Conservation (phyloP, 768 basidiomycete species). For the Leccinum variicolor region DNA sequence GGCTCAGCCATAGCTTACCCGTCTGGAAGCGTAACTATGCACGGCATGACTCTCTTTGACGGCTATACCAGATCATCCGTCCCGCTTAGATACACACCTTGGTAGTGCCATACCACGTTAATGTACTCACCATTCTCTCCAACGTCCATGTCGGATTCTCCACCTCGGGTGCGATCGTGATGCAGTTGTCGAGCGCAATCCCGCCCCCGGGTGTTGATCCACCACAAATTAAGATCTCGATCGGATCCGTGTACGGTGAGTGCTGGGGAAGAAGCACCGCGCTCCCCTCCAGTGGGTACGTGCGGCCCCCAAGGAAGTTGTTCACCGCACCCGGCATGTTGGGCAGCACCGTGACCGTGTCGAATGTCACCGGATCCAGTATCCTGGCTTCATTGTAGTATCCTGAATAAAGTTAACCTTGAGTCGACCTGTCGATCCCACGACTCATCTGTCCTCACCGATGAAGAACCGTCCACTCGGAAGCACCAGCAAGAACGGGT, state of each 20-base stretch:
- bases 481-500: slow-evolving; percentile 72
- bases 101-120: not conserved
- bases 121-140: slow-evolving; percentile 68
- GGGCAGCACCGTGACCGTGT: slow-evolving; percentile 56
- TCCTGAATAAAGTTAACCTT: slow-evolving; percentile 33
- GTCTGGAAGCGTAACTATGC: slow-evolving; percentile 63
- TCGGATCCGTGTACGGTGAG: slow-evolving; percentile 70
- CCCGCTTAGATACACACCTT: not conserved
- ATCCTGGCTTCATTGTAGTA: slow-evolving; percentile 84
- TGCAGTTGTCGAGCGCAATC: slow-evolving; percentile 63
- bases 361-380: slow-evolving; percentile 62
- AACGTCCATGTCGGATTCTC: slow-evolving; percentile 61
- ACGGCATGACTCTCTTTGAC: slow-evolving; percentile 71
- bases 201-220: slow-evolving; percentile 60
- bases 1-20: slow-evolving; percentile 11
- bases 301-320: slow-evolving; percentile 68
- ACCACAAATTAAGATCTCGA: slow-evolving; percentile 72
- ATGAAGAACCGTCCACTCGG: slow-evolving; percentile 70
- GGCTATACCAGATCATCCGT: slow-evolving; percentile 39
- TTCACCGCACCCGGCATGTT: slow-evolving; percentile 75
- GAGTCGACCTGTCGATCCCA: not conserved
- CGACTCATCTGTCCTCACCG: slow-evolving; percentile 40
- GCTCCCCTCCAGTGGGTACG: slow-evolving; percentile 75
- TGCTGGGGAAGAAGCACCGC: slow-evolving; percentile 66
- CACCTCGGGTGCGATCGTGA: slow-evolving; percentile 63